phyloP scores from a whole-genome alignment of 129 eudicot species.

The Ambrosia trifida region DNA sequence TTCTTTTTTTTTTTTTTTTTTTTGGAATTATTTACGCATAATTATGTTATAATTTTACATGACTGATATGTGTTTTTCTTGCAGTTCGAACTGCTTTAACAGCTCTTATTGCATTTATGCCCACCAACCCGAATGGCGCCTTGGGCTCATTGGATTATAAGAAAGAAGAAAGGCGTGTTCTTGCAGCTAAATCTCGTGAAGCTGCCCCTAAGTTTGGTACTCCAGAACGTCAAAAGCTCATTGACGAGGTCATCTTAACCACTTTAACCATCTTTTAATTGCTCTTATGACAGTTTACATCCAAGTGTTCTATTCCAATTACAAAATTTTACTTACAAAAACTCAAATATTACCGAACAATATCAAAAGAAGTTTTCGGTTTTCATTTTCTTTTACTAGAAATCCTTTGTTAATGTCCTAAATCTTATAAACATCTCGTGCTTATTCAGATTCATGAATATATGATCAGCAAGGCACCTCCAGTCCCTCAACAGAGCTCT shows the following conservation, averaged over 20 bases:
- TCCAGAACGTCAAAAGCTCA: constrained; percentile 87
- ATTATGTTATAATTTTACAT: not conserved
- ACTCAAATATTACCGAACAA: no score
- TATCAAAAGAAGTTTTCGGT: no score
- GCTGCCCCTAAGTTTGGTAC: constrained; percentile 77
- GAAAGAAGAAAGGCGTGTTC: constrained; percentile 86
- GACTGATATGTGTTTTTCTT: constrained; percentile 20
- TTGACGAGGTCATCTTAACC: constrained; percentile 69
- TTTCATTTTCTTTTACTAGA: no score
- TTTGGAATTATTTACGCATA: constrained; percentile 3
- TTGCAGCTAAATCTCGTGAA: constrained; percentile 84
- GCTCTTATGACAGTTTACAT: not conserved
- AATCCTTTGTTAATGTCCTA: not conserved
- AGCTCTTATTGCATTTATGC: constrained; percentile 95
- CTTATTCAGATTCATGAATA: constrained; percentile 74
- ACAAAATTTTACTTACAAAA: not conserved
- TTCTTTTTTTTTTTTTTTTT: not conserved
- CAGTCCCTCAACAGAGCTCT: constrained; percentile 56
- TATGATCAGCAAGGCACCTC: constrained; percentile 86
- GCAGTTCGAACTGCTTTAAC: constrained; percentile 96
- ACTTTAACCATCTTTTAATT: not conserved
- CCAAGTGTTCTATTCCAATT: not conserved
- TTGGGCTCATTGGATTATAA: constrained; percentile 86
- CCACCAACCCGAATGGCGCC: constrained; percentile 95
- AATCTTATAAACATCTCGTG: constrained; percentile 6